A percentile compares a stretch with the other conserved stretches of the same genome.
These are phyloP conservation scores for Pleurotus salmoneostramineus DNA, from an alignment of 768 basidiomycete genomes.

Conservation along the genomic window DNA sequence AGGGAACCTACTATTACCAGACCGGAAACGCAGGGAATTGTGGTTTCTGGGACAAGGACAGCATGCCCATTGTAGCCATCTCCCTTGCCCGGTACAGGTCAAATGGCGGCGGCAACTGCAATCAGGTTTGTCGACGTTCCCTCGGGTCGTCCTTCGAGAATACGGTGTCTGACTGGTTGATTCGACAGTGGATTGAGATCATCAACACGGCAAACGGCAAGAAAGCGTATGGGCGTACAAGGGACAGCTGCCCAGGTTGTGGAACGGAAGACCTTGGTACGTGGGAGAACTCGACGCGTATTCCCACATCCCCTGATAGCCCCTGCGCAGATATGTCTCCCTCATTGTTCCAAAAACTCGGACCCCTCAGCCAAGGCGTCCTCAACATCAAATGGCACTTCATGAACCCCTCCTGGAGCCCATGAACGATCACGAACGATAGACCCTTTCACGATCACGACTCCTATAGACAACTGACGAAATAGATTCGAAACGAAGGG, in stretches of 20 bases:
- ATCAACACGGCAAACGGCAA: constrained; percentile 54
- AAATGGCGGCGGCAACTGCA: constrained; percentile 52
- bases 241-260: constrained; percentile 61
- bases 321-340: constrained; percentile 59
- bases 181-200: constrained; percentile 53
- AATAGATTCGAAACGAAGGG: no score
- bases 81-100: constrained; percentile 46
- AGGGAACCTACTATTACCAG: constrained; percentile 70
- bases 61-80: constrained; percentile 60
- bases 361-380: constrained; percentile 41
- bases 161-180: constrained; percentile 11
- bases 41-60: constrained; percentile 44
- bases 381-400: constrained; percentile 60
- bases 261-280: constrained; percentile 51
- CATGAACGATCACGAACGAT: constrained; percentile 20
- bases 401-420: constrained; percentile 41
- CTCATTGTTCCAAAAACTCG: constrained; percentile 52
- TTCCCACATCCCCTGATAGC: neutral
- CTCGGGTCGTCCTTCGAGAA: neutral
- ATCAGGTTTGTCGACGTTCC: constrained; percentile 40
- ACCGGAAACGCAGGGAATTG: constrained; percentile 55
- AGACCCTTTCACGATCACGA: no score
- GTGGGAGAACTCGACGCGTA: constrained; percentile 13
- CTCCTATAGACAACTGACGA: no score
- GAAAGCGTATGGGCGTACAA: constrained; percentile 42